phyloP scores from a whole-genome alignment of 768 basidiomycete species.

The Boletus edulis region DNA sequence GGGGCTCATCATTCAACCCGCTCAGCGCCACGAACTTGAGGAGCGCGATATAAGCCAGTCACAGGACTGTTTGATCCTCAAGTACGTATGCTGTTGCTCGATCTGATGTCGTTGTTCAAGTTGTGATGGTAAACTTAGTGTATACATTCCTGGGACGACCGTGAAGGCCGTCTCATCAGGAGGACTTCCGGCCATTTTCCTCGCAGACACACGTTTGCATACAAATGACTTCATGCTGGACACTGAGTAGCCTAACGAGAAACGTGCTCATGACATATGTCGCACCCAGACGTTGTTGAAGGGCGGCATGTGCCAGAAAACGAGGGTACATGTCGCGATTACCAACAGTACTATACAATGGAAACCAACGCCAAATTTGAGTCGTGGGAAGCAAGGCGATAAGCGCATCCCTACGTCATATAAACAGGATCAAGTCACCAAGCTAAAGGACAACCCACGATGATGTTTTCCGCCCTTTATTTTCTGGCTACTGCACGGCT shows the following conservation, averaged over 20 bases:
- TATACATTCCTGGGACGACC: constrained; percentile 25
- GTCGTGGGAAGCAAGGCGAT: too few species aligned
- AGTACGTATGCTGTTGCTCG: constrained; percentile 10
- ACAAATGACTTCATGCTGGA: too few species aligned
- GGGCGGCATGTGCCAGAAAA: too few species aligned
- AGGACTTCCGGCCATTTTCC: constrained; percentile 32
- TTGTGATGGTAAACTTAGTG: constrained; percentile 16
- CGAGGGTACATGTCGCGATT: too few species aligned
- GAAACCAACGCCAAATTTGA: too few species aligned
- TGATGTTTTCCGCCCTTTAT: background rate
- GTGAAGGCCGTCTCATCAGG: background rate
- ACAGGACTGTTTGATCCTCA: constrained; percentile 33
- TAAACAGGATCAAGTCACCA: too few species aligned
- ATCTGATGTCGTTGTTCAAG: background rate
- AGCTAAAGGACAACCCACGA: background rate
- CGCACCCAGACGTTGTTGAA: too few species aligned
- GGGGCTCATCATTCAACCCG: constrained; percentile 30
- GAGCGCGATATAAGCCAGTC: constrained; percentile 16
- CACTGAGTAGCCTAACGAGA: too few species aligned
- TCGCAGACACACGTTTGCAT: too few species aligned
- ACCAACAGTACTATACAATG: too few species aligned
- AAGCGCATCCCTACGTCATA: too few species aligned
- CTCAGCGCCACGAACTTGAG: background rate
- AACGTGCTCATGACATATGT: too few species aligned
- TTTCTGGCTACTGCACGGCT: background rate